Conservation (phyloP, 495 filamentous ascomycete species). For the Lasiosphaeriaceae sp. region DNA sequence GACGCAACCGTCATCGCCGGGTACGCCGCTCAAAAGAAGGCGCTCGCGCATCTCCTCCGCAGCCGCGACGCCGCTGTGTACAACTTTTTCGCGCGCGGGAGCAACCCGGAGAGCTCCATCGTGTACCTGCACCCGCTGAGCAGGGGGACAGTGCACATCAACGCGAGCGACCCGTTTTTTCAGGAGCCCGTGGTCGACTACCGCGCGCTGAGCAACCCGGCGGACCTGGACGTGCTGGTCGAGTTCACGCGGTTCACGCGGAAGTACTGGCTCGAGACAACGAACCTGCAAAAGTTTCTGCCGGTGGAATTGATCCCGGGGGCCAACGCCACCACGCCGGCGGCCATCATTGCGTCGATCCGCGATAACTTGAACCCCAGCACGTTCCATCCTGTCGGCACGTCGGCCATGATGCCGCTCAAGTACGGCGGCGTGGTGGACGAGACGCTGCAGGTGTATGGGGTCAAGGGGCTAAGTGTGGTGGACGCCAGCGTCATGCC, state of each 20-base stretch:
- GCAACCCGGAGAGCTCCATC: constrained; percentile 21
- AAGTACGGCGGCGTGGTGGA: constrained; percentile 49
- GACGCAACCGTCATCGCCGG: constrained; percentile 35
- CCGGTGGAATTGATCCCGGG: constrained; percentile 30
- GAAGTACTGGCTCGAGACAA: constrained; percentile 27
- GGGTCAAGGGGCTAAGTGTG: constrained; percentile 32
- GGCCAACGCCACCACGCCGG: constrained; percentile 19
- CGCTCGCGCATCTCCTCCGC: constrained; percentile 30
- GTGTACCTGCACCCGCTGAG: constrained; percentile 38
- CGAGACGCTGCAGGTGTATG: constrained; percentile 37
- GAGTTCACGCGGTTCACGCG: constrained; percentile 40
- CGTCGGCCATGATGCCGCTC: constrained; percentile 43
- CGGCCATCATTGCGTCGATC: constrained; percentile 26
- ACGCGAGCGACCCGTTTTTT: constrained; percentile 34
- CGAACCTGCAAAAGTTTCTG: constrained; percentile 14
- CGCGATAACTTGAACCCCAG: constrained; percentile 24
- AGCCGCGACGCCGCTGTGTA: constrained; percentile 35
- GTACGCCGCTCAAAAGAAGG: constrained; percentile 37
- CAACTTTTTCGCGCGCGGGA: constrained; percentile 33
- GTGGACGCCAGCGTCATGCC: constrained; percentile 42
- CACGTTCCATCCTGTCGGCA: constrained; percentile 39
- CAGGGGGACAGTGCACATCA: constrained; percentile 41
- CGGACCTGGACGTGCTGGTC: constrained; percentile 38
- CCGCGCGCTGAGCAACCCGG: constrained; percentile 42
- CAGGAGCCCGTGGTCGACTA: constrained; percentile 41